Conservation (phyloP, 768 basidiomycete species). For the Auriscalpium orientale region DNA sequence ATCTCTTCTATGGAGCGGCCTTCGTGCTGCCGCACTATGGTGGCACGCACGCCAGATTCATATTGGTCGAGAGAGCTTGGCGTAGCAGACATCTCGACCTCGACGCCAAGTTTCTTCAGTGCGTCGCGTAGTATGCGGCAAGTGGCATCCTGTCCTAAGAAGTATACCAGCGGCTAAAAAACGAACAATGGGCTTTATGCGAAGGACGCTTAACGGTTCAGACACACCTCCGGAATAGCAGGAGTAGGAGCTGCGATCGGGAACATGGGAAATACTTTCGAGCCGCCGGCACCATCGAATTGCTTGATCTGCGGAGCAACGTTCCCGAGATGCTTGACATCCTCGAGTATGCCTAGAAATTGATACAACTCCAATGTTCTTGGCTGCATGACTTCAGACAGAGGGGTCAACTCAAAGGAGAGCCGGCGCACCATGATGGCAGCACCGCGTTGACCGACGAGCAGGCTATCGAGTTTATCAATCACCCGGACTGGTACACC, state of each 20-base stretch:
- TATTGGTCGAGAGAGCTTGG: not conserved
- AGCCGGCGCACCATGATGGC: not conserved
- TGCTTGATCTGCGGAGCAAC: not conserved
- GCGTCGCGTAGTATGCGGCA: not conserved
- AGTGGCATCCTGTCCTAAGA: not conserved
- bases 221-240: not conserved
- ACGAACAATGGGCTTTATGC: not conserved
- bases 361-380: slow-evolving; percentile 1
- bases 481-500: slow-evolving; percentile 4
- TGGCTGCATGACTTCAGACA: not conserved
- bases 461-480: not conserved
- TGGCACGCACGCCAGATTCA: not conserved
- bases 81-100: not conserved
- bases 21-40: not conserved
- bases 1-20: not conserved
- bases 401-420: not conserved
- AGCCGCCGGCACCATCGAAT: not conserved
- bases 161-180: not conserved
- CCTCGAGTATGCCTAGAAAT: not conserved
- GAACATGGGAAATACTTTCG: not conserved
- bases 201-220: too few relatives aligned
- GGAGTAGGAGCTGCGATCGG: not conserved
- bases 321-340: not conserved
- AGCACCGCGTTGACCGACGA: slow-evolving; percentile 2
- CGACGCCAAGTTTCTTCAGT: not conserved